Percentiles rank a stretch among this genome's conserved stretches.
These are phyloP conservation scores for Chlorella sp. DNA, from an alignment of 139 green algal genomes.

Conservation along the genomic window DNA sequence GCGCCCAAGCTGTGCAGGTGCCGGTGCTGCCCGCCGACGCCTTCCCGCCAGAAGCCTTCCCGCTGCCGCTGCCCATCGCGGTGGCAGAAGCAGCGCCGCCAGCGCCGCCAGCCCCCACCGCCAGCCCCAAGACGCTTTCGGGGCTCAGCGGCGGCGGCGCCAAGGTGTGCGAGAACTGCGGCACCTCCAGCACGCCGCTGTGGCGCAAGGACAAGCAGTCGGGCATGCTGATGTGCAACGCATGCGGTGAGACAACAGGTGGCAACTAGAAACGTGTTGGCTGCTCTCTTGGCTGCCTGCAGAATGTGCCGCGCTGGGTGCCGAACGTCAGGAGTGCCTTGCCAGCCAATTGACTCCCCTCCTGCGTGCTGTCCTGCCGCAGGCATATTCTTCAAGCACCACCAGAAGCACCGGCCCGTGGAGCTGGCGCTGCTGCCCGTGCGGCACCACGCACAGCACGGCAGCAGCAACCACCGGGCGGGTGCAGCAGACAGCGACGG, in stretches of 20 bases:
- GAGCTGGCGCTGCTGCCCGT: slow-evolving; percentile 11
- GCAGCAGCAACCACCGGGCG: neutral
- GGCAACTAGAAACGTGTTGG: too few species aligned
- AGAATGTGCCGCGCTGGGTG: too few species aligned
- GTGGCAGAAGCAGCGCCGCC: too few species aligned
- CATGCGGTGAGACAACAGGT: neutral
- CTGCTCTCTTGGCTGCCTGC: too few species aligned
- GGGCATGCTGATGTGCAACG: slow-evolving; percentile 78
- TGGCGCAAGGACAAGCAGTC: slow-evolving; percentile 74
- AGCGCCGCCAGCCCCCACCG: too few species aligned
- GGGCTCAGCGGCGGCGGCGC: neutral
- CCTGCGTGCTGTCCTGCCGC: too few species aligned
- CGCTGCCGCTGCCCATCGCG: too few species aligned
- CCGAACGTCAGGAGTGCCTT: too few species aligned
- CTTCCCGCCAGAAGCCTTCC: too few species aligned
- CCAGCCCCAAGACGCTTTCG: neutral
- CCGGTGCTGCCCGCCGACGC: too few species aligned
- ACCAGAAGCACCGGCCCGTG: slow-evolving; percentile 65
- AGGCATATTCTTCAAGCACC: slow-evolving; percentile 67
- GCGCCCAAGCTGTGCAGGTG: too few species aligned
- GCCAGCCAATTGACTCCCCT: too few species aligned
- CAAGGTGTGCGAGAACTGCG: slow-evolving; percentile 74
- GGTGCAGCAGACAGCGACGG: neutral
- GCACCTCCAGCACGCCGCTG: slow-evolving; percentile 72
- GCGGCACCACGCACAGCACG: neutral